phyloP scores from a whole-genome alignment of 1,284 basidiomycete genomes.

The Omphalotus olearius region DNA sequence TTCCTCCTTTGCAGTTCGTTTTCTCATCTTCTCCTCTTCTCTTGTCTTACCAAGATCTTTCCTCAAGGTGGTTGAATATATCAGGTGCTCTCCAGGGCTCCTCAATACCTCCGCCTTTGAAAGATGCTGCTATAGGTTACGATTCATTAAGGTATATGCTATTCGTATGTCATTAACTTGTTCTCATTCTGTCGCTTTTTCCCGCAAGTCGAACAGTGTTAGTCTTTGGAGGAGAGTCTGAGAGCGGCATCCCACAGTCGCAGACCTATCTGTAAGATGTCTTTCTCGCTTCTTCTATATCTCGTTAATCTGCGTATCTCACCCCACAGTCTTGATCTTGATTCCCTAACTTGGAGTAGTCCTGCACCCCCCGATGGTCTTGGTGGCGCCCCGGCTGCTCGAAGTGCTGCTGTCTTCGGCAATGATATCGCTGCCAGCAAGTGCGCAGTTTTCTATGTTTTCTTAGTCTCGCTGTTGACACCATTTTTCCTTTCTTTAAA shows the following conservation, averaged over 20 bases:
- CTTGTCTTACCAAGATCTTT: conserved; percentile 39
- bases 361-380: conserved; percentile 49
- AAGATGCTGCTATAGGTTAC: conserved; percentile 68
- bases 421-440: conserved; percentile 74
- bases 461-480: conserved; percentile 8
- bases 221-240: conserved; percentile 73
- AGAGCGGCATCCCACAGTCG: conserved; percentile 55
- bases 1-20: conserved; percentile 15
- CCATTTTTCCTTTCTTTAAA: conserved; percentile 25
- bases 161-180: conserved; percentile 11
- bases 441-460: conserved; percentile 36
- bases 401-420: conserved; percentile 59
- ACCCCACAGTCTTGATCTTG: conserved; percentile 49
- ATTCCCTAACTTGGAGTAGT: conserved; percentile 54
- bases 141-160: conserved; percentile 40
- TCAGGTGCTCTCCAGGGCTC: conserved; percentile 49
- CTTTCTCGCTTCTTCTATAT: neutral
- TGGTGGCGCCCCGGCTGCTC: conserved; percentile 46
- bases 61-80: conserved; percentile 71
- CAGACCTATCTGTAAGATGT: conserved; percentile 60
- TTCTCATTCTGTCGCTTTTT: conserved; percentile 8
- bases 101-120: conserved; percentile 56
- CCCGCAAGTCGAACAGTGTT: conserved; percentile 47
- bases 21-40: neutral
- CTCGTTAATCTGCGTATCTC: conserved; percentile 12